Evolutionary conservation across 176 grass and related monocot genomes (phyloP).

Genomic region (Pontederia paniculata): DNA sequence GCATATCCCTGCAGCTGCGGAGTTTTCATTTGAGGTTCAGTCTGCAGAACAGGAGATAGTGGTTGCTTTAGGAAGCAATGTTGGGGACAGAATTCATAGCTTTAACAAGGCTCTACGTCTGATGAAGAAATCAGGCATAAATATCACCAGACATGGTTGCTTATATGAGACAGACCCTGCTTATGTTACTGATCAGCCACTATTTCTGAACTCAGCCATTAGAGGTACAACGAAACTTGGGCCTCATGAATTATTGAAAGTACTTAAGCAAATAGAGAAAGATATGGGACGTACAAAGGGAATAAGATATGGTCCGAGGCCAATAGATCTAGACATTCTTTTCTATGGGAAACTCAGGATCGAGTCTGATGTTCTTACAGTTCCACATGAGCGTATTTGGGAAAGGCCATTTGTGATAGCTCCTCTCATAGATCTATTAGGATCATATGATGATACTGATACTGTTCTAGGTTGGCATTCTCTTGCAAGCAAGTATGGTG

Average conservation of each 20-base stretch:
- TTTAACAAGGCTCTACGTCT: conserved; percentile 48
- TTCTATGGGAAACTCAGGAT: conserved; percentile 48
- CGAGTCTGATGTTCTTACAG: conserved; percentile 32
- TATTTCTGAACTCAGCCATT: conserved; percentile 73
- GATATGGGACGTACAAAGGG: conserved; percentile 46
- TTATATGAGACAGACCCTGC: conserved; percentile 82
- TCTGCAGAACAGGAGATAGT: conserved; percentile 58
- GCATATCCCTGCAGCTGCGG: conserved; percentile 9
- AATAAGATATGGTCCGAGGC: conserved; percentile 72
- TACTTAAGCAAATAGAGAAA: conserved; percentile 72
- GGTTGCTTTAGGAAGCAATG: conserved; percentile 80
- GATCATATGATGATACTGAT: conserved; percentile 31
- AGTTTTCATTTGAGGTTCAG: conserved; percentile 12
- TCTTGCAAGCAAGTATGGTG: conserved; percentile 33
- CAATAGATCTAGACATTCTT: conserved; percentile 86
- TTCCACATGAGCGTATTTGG: conserved; percentile 77
- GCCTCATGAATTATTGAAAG: conserved; percentile 53
- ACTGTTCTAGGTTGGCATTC: conserved; percentile 59
- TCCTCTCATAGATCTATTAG: conserved; percentile 73
- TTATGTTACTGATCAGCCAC: conserved; percentile 68
- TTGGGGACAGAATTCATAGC: conserved; percentile 51
- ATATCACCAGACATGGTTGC: conserved; percentile 57
- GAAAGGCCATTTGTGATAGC: conserved; percentile 88
- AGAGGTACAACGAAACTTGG: conserved; percentile 63
- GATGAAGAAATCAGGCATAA: conserved; percentile 60